These are phyloP conservation scores for Termitomyces sp. DNA, from an alignment of 768 basidiomycete species.

Conservation along the genomic window DNA sequence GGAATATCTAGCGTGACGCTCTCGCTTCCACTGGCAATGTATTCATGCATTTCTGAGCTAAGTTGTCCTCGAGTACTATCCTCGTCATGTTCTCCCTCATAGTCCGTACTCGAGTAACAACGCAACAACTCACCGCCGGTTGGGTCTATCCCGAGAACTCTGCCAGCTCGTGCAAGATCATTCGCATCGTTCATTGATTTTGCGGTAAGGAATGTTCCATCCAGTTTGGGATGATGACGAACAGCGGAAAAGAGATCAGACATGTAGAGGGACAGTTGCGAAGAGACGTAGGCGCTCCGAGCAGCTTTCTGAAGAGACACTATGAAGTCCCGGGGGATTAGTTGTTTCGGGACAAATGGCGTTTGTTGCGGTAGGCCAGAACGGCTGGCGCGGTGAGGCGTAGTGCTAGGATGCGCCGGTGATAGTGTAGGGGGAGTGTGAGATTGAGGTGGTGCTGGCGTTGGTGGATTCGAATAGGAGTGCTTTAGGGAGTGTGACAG, in stretches of 20 bases:
- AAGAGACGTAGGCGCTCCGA: constrained; percentile 42
- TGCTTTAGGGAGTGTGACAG: constrained; percentile 21
- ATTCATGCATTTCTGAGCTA: constrained; percentile 9
- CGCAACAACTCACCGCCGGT: constrained; percentile 54
- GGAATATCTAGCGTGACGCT: constrained; percentile 11
- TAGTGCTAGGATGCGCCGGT: constrained; percentile 16
- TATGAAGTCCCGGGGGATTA: constrained; percentile 29
- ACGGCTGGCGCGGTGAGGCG: constrained; percentile 17
- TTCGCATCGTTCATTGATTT: constrained; percentile 61
- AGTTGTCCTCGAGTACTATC: not conserved
- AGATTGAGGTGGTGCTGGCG: constrained; percentile 23
- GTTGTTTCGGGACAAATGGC: constrained; percentile 25
- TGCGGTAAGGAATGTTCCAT: constrained; percentile 64
- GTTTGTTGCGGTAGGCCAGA: constrained; percentile 16
- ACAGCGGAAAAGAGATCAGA: constrained; percentile 73
- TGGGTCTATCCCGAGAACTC: constrained; percentile 60
- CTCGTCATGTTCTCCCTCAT: constrained; percentile 5
- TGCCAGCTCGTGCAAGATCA: constrained; percentile 61
- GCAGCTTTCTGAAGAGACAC: constrained; percentile 27
- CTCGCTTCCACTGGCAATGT: constrained; percentile 17
- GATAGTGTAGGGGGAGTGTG: constrained; percentile 25
- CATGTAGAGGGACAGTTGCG: constrained; percentile 58
- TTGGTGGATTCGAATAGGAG: constrained; percentile 28
- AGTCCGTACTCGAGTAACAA: not conserved
- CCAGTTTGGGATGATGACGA: constrained; percentile 67